Percentiles rank a stretch among this genome's conserved stretches.
Evolutionary conservation across 176 grass and related monocot species (phyloP).

Genomic region (Phyllostachys edulis): DNA sequence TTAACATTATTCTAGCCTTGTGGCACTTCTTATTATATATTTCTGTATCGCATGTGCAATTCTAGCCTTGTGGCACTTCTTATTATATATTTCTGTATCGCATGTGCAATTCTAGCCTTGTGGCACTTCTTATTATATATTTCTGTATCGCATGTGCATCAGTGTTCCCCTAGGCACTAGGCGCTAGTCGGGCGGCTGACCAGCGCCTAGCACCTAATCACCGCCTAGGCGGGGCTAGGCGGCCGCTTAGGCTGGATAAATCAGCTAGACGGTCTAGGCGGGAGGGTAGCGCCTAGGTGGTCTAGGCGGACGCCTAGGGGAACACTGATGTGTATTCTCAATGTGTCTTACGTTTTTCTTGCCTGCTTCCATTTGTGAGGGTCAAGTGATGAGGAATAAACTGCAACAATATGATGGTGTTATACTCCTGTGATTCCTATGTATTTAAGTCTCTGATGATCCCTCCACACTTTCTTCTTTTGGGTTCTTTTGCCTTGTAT

Average conservation of each 20-base stretch:
- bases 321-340: too few relatives aligned
- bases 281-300: too few relatives aligned
- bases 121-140: neutral
- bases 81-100: neutral
- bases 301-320: too few relatives aligned
- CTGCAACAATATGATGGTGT: constrained; percentile 53
- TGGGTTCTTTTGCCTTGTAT: neutral
- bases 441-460: constrained; percentile 53
- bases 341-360: neutral
- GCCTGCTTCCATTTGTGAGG: neutral
- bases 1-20: neutral
- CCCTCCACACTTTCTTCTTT: neutral
- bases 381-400: constrained; percentile 37
- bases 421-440: constrained; percentile 26
- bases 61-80: neutral
- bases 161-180: too few relatives aligned
- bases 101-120: neutral
- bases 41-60: neutral
- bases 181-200: too few relatives aligned
- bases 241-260: too few relatives aligned
- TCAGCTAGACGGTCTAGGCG: too few relatives aligned
- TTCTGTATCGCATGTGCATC: neutral
- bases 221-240: too few relatives aligned
- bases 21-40: neutral
- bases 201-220: too few relatives aligned